Conservation (phyloP, 306 rosid species). For the Quercus ilex region DNA sequence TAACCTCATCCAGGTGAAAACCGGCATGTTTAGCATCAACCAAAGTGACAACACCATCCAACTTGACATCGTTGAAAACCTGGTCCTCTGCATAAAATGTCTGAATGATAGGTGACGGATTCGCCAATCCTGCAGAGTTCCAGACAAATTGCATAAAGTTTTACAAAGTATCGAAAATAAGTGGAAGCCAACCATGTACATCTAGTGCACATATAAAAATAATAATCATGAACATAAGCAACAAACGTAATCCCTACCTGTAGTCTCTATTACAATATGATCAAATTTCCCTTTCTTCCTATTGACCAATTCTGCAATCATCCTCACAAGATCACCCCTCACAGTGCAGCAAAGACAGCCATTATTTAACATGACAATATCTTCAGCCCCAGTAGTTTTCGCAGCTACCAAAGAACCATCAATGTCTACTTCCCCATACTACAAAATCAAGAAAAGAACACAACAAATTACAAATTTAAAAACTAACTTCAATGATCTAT, state of each 20-base stretch:
- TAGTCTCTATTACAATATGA: slow-evolving; percentile 92
- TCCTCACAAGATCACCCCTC: slow-evolving; percentile 92
- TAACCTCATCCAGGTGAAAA: slow-evolving; percentile 82
- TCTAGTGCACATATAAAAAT: background rate
- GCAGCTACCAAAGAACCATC: slow-evolving; percentile 95
- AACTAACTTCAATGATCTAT: background rate
- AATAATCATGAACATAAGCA: background rate
- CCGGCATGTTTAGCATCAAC: slow-evolving; percentile 89
- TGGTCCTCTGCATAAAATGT: slow-evolving; percentile 90
- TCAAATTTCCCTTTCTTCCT: slow-evolving; percentile 86
- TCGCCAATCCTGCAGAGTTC: slow-evolving; percentile 71
- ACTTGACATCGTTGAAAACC: slow-evolving; percentile 77
- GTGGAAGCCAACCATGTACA: background rate
- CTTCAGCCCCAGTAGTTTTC: slow-evolving; percentile 84
- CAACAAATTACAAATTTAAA: background rate
- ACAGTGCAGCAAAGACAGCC: slow-evolving; percentile 99
- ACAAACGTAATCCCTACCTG: slow-evolving; percentile 36
- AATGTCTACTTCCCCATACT: slow-evolving; percentile 93
- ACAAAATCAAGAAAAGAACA: slow-evolving; percentile 20
- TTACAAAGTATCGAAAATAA: background rate
- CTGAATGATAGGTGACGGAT: slow-evolving; percentile 94
- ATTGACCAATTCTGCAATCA: slow-evolving; percentile 75
- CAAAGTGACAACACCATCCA: slow-evolving; percentile 96
- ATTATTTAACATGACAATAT: slow-evolving; percentile 87
- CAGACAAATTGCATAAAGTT: slow-evolving; percentile 3